These are phyloP conservation scores for Blastobotrys muscicola DNA, from an alignment of 805 yeast genomes.

Conservation along the genomic window DNA sequence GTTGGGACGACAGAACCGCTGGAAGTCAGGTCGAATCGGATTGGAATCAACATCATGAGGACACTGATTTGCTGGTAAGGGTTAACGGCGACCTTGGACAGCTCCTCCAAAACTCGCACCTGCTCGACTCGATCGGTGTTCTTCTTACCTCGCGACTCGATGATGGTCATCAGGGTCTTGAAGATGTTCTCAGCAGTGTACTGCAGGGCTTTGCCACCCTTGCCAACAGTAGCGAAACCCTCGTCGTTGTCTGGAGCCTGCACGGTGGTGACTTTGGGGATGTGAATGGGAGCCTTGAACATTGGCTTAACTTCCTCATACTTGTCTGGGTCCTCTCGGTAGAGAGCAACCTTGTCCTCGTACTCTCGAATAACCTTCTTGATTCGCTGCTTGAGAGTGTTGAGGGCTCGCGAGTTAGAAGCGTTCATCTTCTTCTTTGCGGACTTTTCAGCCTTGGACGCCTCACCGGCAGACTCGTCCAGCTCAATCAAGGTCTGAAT, in stretches of 20 bases:
- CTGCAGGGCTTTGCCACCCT: slow-evolving; percentile 29
- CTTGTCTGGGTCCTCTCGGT: slow-evolving; percentile 60
- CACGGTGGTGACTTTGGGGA: slow-evolving; percentile 16
- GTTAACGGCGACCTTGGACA: slow-evolving; percentile 38
- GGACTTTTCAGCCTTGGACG: slow-evolving; percentile 42
- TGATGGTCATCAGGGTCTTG: slow-evolving; percentile 58
- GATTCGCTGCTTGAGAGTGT: slow-evolving; percentile 79
- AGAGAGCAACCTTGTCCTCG: slow-evolving; percentile 48
- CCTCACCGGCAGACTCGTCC: slow-evolving; percentile 55
- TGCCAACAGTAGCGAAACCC: slow-evolving; percentile 32
- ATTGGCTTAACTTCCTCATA: slow-evolving; percentile 41
- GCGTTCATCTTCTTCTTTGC: slow-evolving; percentile 69
- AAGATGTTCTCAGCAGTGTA: slow-evolving; percentile 46
- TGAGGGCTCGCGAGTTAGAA: slow-evolving; percentile 74
- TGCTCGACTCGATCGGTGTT: slow-evolving; percentile 80
- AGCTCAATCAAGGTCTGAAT: slow-evolving; percentile 60
- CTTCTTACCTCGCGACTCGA: slow-evolving; percentile 93
- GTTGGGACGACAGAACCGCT: slow-evolving; percentile 64
- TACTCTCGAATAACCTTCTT: slow-evolving; percentile 69
- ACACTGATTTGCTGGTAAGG: slow-evolving; percentile 73
- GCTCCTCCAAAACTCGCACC: slow-evolving; percentile 56
- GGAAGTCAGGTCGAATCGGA: slow-evolving; percentile 74
- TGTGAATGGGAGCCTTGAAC: not conserved
- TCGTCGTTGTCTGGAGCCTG: slow-evolving; percentile 28
- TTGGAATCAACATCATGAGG: slow-evolving; percentile 72